Evolutionary conservation across 2,329 filamentous ascomycete genomes (phyloP), one percentile per base, ranked within the genome.

Genomic region (Mariannaea sp.): DNA sequence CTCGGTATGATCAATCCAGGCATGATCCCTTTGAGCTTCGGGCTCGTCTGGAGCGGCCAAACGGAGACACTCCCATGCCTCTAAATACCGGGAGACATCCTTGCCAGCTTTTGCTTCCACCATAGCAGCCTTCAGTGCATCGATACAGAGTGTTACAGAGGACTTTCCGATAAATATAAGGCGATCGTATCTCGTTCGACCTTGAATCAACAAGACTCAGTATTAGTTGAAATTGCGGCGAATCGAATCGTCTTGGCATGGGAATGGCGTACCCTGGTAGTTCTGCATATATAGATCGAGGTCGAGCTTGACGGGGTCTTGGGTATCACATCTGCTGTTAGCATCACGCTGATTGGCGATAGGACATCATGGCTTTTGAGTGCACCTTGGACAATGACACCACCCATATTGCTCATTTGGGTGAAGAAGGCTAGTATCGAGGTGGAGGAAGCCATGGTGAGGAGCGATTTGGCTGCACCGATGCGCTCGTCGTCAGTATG

Each of bases 261-360:
- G 61, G 13, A 2, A 32, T 16, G 24, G 44, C 76, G 39, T 74
- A 92, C 92, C 91, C 69, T 79, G 81, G 73, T 97, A 99, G 69
- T 97, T 96, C 61, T 87, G 81, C 43, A 96, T 88, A 72, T 97
- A 97, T 30, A 88, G 84, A 56, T 97, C 91, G 35, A 99, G 82
- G 66, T 97, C 94, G 63, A 97, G 87, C 69, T 93, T 96, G 8
- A 93, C 92, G 6, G 83, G 74, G 41, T 91, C 90, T 93, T 46
- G 13, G 54, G 35, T 33, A 29, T 29, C 13, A 20, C 9, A 38
- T 14, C n/a, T 20, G 29, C 13, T 12, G 36, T 66, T 41, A 66
- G 56, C 26, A 56, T 14, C 16, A 8, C n/a, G 7, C n/a, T 26
- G 19, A 36, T 39, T 39, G 13, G n/a, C 29, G 29, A 13, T 24